These are phyloP conservation scores for Candolleomyces eurysporus DNA, from an alignment of 768 basidiomycete genomes.

Conservation along the genomic window DNA sequence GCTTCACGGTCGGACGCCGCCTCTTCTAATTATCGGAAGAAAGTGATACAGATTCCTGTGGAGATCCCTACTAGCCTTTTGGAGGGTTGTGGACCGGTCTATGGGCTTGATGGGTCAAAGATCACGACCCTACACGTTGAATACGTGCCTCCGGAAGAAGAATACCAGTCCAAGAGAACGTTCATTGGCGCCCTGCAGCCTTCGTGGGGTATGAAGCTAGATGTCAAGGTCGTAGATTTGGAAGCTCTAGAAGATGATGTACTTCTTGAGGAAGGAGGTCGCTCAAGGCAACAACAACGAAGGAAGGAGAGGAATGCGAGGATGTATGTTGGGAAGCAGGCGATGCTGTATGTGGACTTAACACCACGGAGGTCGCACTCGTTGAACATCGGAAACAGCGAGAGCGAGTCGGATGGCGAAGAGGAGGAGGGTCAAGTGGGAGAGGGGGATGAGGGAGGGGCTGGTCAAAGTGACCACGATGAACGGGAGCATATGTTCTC, in stretches of 20 bases:
- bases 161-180: background rate
- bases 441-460: background rate
- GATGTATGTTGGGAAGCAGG: slow-evolving; percentile 4
- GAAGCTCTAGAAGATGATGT: background rate
- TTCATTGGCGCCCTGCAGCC: slow-evolving; percentile 2
- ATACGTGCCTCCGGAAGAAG: background rate
- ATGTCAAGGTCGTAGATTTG: background rate
- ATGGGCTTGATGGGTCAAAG: slow-evolving; percentile 6
- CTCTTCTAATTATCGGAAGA: background rate
- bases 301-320: background rate
- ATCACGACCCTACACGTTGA: background rate
- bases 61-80: background rate
- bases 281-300: background rate
- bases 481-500: background rate
- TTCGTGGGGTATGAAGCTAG: background rate
- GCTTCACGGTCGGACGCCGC: background rate
- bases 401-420: background rate
- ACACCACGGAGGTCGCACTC: background rate
- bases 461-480: background rate
- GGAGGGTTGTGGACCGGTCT: background rate
- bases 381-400: background rate
- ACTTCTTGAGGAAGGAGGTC: background rate
- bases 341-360: background rate
- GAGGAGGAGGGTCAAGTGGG: background rate
- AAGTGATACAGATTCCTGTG: background rate